These are phyloP conservation scores for Mesembryanthemum crystallinum DNA, from an alignment of 148 eudicot genomes.

Conservation along the genomic window DNA sequence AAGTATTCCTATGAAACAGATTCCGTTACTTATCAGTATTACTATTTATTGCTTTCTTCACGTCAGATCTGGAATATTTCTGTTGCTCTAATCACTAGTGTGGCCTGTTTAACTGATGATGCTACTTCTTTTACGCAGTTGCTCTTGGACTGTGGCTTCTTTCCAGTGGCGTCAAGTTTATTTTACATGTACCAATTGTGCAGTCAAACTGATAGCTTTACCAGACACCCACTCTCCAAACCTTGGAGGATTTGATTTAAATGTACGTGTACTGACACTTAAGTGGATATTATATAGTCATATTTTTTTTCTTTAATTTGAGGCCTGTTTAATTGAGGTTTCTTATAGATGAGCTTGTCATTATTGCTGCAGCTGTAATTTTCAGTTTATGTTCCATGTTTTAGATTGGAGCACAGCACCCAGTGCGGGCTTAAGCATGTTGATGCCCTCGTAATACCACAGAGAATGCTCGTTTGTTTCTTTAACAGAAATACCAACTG, in stretches of 20 bases:
- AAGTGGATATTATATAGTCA: background rate
- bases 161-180: constrained; percentile 9
- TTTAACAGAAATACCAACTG: background rate
- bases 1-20: background rate
- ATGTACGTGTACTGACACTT: constrained; percentile 1
- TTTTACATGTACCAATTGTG: background rate
- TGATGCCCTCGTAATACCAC: background rate
- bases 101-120: background rate
- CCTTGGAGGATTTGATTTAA: background rate
- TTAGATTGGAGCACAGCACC: background rate
- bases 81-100: background rate
- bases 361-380: constrained; percentile 1
- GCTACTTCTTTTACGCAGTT: constrained; percentile 20
- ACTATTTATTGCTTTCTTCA: too few relatives aligned
- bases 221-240: background rate
- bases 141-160: background rate
- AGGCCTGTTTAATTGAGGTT: background rate
- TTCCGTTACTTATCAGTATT: background rate
- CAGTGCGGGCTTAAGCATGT: background rate
- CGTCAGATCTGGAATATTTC: too few relatives aligned
- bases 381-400: background rate
- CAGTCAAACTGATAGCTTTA: background rate
- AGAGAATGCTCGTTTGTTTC: background rate
- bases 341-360: background rate
- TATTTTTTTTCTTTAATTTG: background rate